These are phyloP conservation scores for Podospora sp. DNA, from an alignment of 495 filamentous ascomycete species.

Conservation along the genomic window DNA sequence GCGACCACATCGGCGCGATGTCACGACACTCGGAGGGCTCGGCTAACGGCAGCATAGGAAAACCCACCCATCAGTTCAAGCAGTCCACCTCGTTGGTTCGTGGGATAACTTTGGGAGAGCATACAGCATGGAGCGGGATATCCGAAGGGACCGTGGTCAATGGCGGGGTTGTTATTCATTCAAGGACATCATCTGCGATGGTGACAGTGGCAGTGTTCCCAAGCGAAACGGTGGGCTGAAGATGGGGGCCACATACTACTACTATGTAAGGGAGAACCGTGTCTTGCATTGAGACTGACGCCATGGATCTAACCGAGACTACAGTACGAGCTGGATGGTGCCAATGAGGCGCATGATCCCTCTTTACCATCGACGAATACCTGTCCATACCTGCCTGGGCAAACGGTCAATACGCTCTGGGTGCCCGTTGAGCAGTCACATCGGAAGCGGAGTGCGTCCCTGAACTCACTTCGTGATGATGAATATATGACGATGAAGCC, in stretches of 20 bases:
- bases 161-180: slow-evolving; percentile 88
- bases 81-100: slow-evolving; percentile 81
- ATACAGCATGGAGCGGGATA: slow-evolving; percentile 79
- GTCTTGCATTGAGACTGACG: slow-evolving; percentile 8
- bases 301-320: slow-evolving; percentile 28
- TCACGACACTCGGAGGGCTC: not conserved
- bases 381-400: slow-evolving; percentile 87
- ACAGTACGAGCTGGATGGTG: slow-evolving; percentile 78
- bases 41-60: slow-evolving; percentile 46
- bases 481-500: slow-evolving; percentile 77
- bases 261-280: slow-evolving; percentile 77
- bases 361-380: slow-evolving; percentile 68
- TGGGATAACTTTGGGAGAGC: slow-evolving; percentile 87
- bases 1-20: slow-evolving; percentile 2
- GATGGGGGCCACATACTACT: slow-evolving; percentile 94
- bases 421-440: slow-evolving; percentile 67
- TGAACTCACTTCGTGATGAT: slow-evolving; percentile 49
- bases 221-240: slow-evolving; percentile 78
- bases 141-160: slow-evolving; percentile 65
- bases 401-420: slow-evolving; percentile 78
- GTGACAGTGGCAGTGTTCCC: slow-evolving; percentile 55
- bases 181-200: slow-evolving; percentile 81
- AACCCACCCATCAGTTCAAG: slow-evolving; percentile 65
- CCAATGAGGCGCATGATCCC: slow-evolving; percentile 72
- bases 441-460: slow-evolving; percentile 54